Evolutionary conservation across 805 yeast genomes (phyloP), one percentile per base, ranked within the genome.

Genomic region (Metschnikowia lochheadii): DNA sequence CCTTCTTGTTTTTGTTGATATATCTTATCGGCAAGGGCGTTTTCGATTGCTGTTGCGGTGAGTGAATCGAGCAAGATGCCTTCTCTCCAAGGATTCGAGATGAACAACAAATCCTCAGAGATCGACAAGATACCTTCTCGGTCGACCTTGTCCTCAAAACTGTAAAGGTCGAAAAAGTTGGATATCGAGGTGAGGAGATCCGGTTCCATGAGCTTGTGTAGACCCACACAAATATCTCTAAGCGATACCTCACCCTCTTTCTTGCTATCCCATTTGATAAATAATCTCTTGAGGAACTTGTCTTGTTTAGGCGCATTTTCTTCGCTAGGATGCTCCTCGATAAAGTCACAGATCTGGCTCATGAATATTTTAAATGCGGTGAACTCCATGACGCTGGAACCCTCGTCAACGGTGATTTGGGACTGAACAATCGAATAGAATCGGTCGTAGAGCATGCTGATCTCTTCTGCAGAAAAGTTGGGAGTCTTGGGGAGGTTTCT

Each of bases 51-150:
- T 40, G 69, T 70, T 46, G 81, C 78, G 0, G 96, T 85, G 11
- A 84, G 72, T 5, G 71, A 63, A 65, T 90, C 97, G 37, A 88
- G 78, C 17, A 77, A 62, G 44, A 66, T 66, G 5, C 85, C 91
- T 55, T 88, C 89, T 59, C 89, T 83, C 85, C 94, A 87, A 2
- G 96, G 96, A 38, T 85, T 77, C 0, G 97, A 90, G 34, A 94
- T 76, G 58, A 81, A 85, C 11, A 92, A 70, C 37, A 92, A 68
- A 43, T 92, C 98, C 63, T 94, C 99, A 0, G 97, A 89, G 50
- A 91, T 78, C 54, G 83, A 84, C 41, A 94, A 71, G 4, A 94
- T 87, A 0, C 87, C 87, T 54, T 89, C 96, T 45, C 90, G 75
- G 52, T 83, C 85, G 40, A 94, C 79, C 50, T 73, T 78, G 11